phyloP scores from a whole-genome alignment of 345 rosid species.

The Syzygium jambos region DNA sequence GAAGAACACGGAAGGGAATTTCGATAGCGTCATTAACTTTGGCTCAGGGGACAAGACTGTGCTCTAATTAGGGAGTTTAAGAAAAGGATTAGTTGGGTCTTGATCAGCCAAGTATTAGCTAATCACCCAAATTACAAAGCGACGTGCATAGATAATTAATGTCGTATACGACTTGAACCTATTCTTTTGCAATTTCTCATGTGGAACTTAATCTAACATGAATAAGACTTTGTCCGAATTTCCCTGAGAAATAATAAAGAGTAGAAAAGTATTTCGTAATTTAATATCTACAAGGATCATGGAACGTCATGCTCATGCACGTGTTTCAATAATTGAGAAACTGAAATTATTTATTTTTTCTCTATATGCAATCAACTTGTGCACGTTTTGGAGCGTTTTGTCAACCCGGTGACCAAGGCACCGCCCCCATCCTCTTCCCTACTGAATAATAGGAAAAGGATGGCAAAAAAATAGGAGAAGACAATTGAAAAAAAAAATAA shows the following conservation, averaged over 20 bases:
- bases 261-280: not conserved
- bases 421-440: not conserved
- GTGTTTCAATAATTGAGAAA: not conserved
- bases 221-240: not conserved
- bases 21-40: not conserved
- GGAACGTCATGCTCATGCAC: not conserved
- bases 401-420: not conserved
- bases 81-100: not conserved
- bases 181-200: not conserved
- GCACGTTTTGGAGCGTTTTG: not conserved
- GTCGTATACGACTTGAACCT: not conserved
- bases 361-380: not conserved
- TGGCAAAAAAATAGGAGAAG: not conserved
- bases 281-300: not conserved
- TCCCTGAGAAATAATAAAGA: not conserved
- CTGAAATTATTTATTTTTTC: not conserved
- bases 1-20: not conserved
- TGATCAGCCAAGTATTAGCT: not conserved
- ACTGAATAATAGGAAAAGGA: not conserved
- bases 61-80: not conserved
- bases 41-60: not conserved
- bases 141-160: not conserved
- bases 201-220: not conserved
- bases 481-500: not conserved
- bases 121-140: not conserved